These are phyloP conservation scores for Neurospora sp. DNA, from an alignment of 495 filamentous ascomycete species.

Conservation along the genomic window DNA sequence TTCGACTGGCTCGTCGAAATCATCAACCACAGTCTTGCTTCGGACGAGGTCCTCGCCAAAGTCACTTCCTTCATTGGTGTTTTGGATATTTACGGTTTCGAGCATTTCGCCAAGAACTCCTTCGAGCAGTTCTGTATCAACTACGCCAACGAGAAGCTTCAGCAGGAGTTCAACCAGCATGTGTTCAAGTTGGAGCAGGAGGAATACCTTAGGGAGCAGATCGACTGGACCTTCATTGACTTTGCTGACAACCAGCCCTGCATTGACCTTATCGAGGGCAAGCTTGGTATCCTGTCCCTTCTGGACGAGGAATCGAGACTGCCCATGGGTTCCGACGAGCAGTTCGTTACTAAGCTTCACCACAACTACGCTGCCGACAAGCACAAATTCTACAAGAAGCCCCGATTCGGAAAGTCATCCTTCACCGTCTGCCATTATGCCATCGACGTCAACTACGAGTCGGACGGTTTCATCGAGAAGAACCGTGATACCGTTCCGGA, in stretches of 20 bases:
- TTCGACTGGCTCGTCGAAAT: conserved; percentile 98
- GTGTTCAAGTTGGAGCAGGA: conserved; percentile 99
- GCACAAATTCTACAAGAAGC: conserved; percentile 97
- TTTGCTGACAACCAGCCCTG: conserved; percentile 99
- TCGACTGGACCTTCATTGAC: conserved; percentile 99
- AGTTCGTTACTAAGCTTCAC: conserved; percentile 95
- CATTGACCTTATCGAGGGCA: conserved; percentile 97
- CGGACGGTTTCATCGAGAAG: conserved; percentile 99
- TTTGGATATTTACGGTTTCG: conserved; percentile 99
- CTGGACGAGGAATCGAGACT: conserved; percentile 94
- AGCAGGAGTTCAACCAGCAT: conserved; percentile 99
- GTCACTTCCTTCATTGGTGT: conserved; percentile 96
- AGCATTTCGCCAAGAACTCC: conserved; percentile 99
- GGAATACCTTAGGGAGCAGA: conserved; percentile 92
- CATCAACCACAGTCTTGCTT: conserved; percentile 84
- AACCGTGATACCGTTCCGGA: conserved; percentile 98
- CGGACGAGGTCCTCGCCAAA: conserved; percentile 71
- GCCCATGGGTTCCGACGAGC: conserved; percentile 94
- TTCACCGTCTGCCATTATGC: conserved; percentile 99
- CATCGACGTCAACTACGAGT: conserved; percentile 96
- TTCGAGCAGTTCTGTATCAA: conserved; percentile 99
- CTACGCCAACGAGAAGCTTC: conserved; percentile 98
- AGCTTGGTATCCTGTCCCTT: conserved; percentile 83
- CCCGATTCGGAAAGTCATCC: conserved; percentile 90
- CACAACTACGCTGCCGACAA: conserved; percentile 87